phyloP scores from a whole-genome alignment of 2,329 filamentous ascomycete species.

The Trematosphaeria pertusa region DNA sequence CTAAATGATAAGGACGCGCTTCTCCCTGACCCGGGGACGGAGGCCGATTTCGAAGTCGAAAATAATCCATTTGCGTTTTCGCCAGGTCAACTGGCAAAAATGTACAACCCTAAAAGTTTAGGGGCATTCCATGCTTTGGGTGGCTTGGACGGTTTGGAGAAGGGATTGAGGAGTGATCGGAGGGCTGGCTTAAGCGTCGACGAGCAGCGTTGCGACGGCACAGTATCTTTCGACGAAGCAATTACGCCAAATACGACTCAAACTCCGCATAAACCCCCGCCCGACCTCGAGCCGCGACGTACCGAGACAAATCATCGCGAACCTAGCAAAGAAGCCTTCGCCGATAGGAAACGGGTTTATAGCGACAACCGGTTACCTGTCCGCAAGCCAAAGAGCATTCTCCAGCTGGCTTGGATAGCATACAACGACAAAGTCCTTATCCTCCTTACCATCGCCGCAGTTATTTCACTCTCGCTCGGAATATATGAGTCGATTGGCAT shows the following conservation, averaged over 20 bases:
- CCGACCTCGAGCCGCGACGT: conserved; percentile 10
- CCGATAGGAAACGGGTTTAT: conserved; percentile 74
- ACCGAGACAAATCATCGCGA: conserved; percentile 31
- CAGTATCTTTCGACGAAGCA: conserved; percentile 72
- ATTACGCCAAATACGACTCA: conserved; percentile 37
- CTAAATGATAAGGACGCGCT: conserved; percentile 73
- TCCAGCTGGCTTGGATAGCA: conserved; percentile 78
- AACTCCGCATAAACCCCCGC: conserved; percentile 24
- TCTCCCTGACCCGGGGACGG: conserved; percentile 76
- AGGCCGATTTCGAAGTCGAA: conserved; percentile 75
- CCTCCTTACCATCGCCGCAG: conserved; percentile 72
- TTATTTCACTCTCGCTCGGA: conserved; percentile 76
- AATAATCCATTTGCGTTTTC: conserved; percentile 83
- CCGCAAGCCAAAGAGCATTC: conserved; percentile 72
- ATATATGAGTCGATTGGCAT: conserved; percentile 74
- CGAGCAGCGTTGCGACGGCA: conserved; percentile 69
- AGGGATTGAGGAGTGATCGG: conserved; percentile 72
- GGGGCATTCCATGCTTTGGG: conserved; percentile 78
- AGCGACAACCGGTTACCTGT: conserved; percentile 74
- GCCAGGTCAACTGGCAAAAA: conserved; percentile 79
- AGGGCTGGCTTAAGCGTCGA: conserved; percentile 73
- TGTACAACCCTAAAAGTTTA: conserved; percentile 80
- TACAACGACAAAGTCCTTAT: conserved; percentile 84
- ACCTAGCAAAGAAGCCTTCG: conserved; percentile 47
- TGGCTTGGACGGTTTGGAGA: conserved; percentile 74